Base-by-base conservation (phyloP, 1,284 basidiomycete species). In the Wolfiporia cocos region DNA sequence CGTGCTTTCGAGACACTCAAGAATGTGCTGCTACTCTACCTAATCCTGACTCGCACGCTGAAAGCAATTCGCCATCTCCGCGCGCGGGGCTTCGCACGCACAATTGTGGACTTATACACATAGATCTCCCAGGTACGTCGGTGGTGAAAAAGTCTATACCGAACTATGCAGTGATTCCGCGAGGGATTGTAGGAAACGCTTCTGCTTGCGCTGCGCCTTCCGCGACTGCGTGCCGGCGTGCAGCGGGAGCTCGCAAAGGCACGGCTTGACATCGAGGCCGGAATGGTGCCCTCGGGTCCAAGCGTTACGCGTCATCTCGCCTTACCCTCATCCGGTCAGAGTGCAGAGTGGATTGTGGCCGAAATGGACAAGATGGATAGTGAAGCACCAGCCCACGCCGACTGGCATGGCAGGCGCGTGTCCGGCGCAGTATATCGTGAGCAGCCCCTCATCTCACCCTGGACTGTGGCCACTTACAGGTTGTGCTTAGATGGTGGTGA, bases 401-500 rank as follows among this genome's bases (percentile, higher is more conserved):
- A 78, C 47, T 97, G 80, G 84, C 78, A 70, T 43, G 63, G 75
- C 6, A 92, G 93, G 7, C 84, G 88, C 57, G 69, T 95, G 5
- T 89, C 85, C 32, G 92, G 92, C 5, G 87, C 90, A 9, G 87
- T 95, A 3, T 94, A 94, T 59, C 90, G 89, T 85, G 66, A 63
- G 77, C n/a, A n/a, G n/a, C n/a, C n/a, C n/a, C n/a, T n/a, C n/a
- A n/a, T n/a, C n/a, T n/a, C n/a, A n/a, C n/a, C n/a, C n/a, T n/a
- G n/a, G n/a, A n/a, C n/a, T n/a, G n/a, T n/a, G n/a, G n/a, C n/a
- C n/a, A n/a, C n/a, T n/a, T n/a, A n/a, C n/a, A n/a, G n/a, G n/a
- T n/a, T n/a, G n/a, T n/a, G n/a, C n/a, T n/a, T n/a, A n/a, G 84
- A 94, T 58, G 92, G 92, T 11, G 90, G 89, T 5, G 78, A 85